These are phyloP conservation scores for Solanum rostratum DNA, from an alignment of 257 asterid genomes.

Conservation along the genomic window DNA sequence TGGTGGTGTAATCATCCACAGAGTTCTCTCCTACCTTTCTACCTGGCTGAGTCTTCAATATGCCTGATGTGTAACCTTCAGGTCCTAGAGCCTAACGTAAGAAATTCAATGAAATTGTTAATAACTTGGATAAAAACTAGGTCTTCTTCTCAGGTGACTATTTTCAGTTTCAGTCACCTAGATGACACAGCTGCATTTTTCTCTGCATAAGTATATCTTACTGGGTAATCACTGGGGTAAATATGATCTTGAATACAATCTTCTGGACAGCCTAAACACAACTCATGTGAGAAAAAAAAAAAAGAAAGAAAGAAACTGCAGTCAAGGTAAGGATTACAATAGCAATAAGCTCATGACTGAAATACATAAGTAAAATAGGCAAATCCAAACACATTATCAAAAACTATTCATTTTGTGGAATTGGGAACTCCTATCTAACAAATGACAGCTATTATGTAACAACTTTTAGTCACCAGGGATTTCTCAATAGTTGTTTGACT, in stretches of 20 bases:
- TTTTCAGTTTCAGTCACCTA: neutral
- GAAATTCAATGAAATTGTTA: constrained; percentile 5
- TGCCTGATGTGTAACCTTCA: constrained; percentile 57
- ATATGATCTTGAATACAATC: neutral
- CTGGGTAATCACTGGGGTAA: neutral
- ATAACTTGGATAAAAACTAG: neutral
- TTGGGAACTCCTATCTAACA: neutral
- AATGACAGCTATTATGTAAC: neutral
- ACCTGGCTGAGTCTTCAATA: constrained; percentile 49
- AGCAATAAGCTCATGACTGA: neutral
- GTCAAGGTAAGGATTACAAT: neutral
- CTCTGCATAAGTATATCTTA: neutral
- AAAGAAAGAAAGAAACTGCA: neutral
- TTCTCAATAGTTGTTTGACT: neutral
- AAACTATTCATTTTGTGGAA: neutral
- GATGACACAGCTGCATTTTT: neutral
- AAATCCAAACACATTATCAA: neutral
- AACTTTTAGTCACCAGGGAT: neutral
- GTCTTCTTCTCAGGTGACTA: neutral
- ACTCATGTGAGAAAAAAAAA: neutral
- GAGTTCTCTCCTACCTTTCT: constrained; percentile 56
- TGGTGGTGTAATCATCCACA: constrained; percentile 54
- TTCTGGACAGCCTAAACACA: neutral
- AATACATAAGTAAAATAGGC: neutral
- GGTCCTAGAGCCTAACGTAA: constrained; percentile 71